phyloP scores from a whole-genome alignment of 768 basidiomycete species.

The Pleurotus pulmonarius region DNA sequence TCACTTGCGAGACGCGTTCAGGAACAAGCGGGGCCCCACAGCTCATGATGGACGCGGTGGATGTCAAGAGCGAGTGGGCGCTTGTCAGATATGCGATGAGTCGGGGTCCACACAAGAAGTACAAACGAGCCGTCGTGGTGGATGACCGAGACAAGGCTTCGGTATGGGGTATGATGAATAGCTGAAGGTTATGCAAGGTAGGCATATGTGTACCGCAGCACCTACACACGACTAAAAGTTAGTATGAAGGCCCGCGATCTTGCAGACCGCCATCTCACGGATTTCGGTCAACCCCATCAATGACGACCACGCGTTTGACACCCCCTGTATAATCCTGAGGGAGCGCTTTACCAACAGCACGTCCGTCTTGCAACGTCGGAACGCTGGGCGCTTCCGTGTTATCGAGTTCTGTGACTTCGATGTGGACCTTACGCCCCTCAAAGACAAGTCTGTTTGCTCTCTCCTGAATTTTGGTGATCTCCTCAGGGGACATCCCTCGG shows the following conservation, averaged over 20 bases:
- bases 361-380: conserved; percentile 39
- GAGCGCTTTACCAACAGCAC: conserved; percentile 54
- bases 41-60: conserved; percentile 58
- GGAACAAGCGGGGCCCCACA: conserved; percentile 66
- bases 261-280: conserved; percentile 42
- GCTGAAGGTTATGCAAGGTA: conserved; percentile 65
- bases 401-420: conserved; percentile 74
- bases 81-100: conserved; percentile 59
- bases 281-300: conserved; percentile 79
- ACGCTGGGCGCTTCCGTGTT: conserved; percentile 27
- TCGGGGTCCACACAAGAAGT: conserved; percentile 81
- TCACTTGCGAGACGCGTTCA: conserved; percentile 62
- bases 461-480: conserved; percentile 58
- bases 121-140: conserved; percentile 66
- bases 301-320: conserved; percentile 75
- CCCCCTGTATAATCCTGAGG: conserved; percentile 75
- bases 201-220: conserved; percentile 87
- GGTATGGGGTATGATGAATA: conserved; percentile 69
- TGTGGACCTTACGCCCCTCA: conserved; percentile 61
- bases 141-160: conserved; percentile 60
- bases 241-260: not conserved
- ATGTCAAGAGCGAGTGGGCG: conserved; percentile 52
- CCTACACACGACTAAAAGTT: conserved; percentile 26
- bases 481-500: conserved; percentile 58
- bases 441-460: conserved; percentile 67